Evolutionary conservation across 2,329 filamentous ascomycete species (phyloP).

Genomic region (Fusarium kyushuense): DNA sequence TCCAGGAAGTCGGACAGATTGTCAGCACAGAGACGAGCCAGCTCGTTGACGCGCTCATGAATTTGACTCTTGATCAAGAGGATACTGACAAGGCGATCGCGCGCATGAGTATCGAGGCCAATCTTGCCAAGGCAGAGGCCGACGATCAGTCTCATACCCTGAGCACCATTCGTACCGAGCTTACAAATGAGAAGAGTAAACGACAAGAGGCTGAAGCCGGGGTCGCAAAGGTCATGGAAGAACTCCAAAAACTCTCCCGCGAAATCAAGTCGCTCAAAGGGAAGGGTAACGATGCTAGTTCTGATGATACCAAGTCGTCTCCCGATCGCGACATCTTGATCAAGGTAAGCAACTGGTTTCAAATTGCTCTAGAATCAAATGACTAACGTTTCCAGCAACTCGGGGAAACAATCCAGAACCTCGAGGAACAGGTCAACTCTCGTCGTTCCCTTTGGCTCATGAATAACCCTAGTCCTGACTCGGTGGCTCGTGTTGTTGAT

Average conservation of each 20-base stretch:
- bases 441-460: constrained; percentile 53
- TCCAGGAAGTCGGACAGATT: constrained; percentile 55
- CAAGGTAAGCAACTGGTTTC: constrained; percentile 43
- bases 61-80: constrained; percentile 54
- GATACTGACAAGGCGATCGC: constrained; percentile 56
- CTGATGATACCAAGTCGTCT: constrained; percentile 36
- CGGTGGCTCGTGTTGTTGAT: constrained; percentile 51
- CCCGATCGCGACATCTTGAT: constrained; percentile 46
- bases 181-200: constrained; percentile 51
- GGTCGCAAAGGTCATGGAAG: constrained; percentile 46
- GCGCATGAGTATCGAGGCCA: constrained; percentile 55
- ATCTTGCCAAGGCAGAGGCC: constrained; percentile 51
- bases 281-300: constrained; percentile 33
- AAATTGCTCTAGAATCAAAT: neutral
- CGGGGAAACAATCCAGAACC: constrained; percentile 51
- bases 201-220: constrained; percentile 47
- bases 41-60: constrained; percentile 55
- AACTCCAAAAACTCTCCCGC: constrained; percentile 44
- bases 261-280: constrained; percentile 51
- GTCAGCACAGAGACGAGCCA: constrained; percentile 56
- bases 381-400: constrained; percentile 45
- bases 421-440: constrained; percentile 55
- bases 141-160: constrained; percentile 53
- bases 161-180: constrained; percentile 49
- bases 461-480: constrained; percentile 51